Conservation (phyloP, 1,139 yeast species). For the Taphrina sp. region DNA sequence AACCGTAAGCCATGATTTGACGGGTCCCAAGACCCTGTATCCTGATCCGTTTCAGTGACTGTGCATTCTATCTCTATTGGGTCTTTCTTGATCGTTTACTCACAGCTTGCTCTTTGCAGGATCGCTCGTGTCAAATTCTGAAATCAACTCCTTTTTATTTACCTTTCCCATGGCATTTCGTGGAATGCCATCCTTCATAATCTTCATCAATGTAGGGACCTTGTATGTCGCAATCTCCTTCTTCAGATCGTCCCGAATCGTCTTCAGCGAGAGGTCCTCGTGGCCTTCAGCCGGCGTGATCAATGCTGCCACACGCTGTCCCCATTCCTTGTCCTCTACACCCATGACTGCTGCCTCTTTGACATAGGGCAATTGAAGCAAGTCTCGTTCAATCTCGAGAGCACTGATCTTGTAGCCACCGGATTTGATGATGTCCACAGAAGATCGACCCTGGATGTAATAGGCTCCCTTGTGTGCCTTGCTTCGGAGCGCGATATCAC, state of each 20-base stretch:
- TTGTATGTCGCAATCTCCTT: slow-evolving; percentile 42
- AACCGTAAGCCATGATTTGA: too few species aligned
- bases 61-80: too few species aligned
- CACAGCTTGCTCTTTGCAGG: slow-evolving; percentile 12
- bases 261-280: slow-evolving; percentile 36
- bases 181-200: slow-evolving; percentile 39
- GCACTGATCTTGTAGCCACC: slow-evolving; percentile 40
- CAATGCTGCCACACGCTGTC: slow-evolving; percentile 45
- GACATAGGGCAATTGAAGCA: slow-evolving; percentile 40
- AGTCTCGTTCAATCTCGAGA: slow-evolving; percentile 46
- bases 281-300: slow-evolving; percentile 38
- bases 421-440: slow-evolving; percentile 43
- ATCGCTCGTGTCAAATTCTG: slow-evolving; percentile 34
- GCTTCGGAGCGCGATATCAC: slow-evolving; percentile 44
- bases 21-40: too few species aligned
- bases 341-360: slow-evolving; percentile 46
- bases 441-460: slow-evolving; percentile 45
- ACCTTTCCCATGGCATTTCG: slow-evolving; percentile 46
- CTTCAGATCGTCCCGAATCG: slow-evolving; percentile 41
- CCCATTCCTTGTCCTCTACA: slow-evolving; percentile 45
- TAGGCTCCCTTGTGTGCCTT: slow-evolving; percentile 41
- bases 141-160: slow-evolving; percentile 43
- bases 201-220: slow-evolving; percentile 41
- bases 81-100: too few species aligned
- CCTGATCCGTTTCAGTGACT: too few species aligned